phyloP scores from a whole-genome alignment of 139 green algal species.

The Tetraselmis chui region DNA sequence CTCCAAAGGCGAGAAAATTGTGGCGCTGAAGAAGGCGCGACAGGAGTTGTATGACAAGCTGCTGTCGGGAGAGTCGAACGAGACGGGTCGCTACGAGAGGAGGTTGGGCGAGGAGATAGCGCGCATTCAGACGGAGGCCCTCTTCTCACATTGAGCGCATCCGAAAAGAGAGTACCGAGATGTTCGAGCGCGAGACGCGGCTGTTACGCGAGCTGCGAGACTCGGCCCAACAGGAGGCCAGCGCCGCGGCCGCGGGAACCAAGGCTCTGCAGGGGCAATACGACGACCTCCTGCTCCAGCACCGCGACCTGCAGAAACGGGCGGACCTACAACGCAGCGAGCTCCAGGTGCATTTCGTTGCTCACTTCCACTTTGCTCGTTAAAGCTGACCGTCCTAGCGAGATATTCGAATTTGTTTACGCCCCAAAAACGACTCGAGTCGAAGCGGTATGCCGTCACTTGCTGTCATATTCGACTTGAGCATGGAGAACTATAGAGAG shows the following conservation, averaged over 20 bases:
- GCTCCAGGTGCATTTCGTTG: conserved; percentile 2
- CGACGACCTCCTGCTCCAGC: not conserved
- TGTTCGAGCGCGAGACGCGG: conserved; percentile 38
- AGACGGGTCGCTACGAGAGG: not conserved
- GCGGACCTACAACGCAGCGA: not conserved
- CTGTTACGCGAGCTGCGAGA: conserved; percentile 40
- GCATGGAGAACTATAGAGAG: too few relatives aligned
- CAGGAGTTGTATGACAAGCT: not conserved
- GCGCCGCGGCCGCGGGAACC: conserved; percentile 1
- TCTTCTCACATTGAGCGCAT: conserved; percentile 37
- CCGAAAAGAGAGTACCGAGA: conserved; percentile 23
- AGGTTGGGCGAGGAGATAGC: conserved; percentile 8
- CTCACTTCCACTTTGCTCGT: too few relatives aligned
- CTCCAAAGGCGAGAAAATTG: conserved; percentile 20
- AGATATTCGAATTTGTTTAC: too few relatives aligned
- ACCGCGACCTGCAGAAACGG: conserved; percentile 2
- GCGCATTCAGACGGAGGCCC: conserved; percentile 19
- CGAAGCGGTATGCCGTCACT: too few relatives aligned
- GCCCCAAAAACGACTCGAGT: too few relatives aligned
- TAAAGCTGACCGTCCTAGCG: too few relatives aligned
- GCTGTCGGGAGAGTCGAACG: not conserved
- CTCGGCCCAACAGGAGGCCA: conserved; percentile 22
- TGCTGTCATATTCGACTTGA: too few relatives aligned
- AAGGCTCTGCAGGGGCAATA: conserved; percentile 23
- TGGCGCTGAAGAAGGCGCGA: conserved; percentile 15